Percentiles rank a stretch among this genome's conserved stretches.
Evolutionary conservation across 495 filamentous ascomycete genomes (phyloP).

Genomic region (Hypoxylon cercidicola): DNA sequence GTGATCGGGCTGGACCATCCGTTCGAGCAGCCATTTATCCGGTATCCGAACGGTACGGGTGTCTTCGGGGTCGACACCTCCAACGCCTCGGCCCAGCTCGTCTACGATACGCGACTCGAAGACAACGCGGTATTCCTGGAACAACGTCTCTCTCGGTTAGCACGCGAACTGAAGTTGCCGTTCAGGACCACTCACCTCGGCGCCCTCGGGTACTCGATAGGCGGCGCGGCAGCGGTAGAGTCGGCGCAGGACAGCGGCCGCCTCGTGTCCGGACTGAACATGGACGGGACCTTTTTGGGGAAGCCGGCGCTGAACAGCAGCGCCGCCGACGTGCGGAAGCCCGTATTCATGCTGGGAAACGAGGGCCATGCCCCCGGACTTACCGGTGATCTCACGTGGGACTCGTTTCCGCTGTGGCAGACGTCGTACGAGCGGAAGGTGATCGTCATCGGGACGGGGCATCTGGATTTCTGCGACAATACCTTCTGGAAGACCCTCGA

Average conservation of each 20-base stretch:
- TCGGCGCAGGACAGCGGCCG: conserved; percentile 48
- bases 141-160: conserved; percentile 18
- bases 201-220: conserved; percentile 62
- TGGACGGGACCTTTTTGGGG: conserved; percentile 61
- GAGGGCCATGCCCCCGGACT: no score
- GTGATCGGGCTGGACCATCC: conserved; percentile 62
- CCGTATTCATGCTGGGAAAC: conserved; percentile 21
- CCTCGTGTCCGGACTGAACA: conserved; percentile 55
- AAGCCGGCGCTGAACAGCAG: conserved; percentile 25
- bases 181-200: conserved; percentile 48
- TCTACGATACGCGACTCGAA: conserved; percentile 32
- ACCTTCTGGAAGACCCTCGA: conserved; percentile 42
- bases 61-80: conserved; percentile 40
- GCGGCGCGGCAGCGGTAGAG: conserved; percentile 57
- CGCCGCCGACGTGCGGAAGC: conserved; percentile 25
- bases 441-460: conserved; percentile 29
- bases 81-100: neutral
- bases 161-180: conserved; percentile 17
- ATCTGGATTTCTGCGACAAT: conserved; percentile 52
- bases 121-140: conserved; percentile 38
- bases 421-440: conserved; percentile 38
- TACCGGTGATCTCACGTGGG: conserved; percentile 29
- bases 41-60: conserved; percentile 58
- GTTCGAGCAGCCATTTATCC: conserved; percentile 59
- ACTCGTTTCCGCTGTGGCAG: conserved; percentile 24